phyloP scores from a whole-genome alignment of 495 filamentous ascomycete species.

The Penicillium canescens region DNA sequence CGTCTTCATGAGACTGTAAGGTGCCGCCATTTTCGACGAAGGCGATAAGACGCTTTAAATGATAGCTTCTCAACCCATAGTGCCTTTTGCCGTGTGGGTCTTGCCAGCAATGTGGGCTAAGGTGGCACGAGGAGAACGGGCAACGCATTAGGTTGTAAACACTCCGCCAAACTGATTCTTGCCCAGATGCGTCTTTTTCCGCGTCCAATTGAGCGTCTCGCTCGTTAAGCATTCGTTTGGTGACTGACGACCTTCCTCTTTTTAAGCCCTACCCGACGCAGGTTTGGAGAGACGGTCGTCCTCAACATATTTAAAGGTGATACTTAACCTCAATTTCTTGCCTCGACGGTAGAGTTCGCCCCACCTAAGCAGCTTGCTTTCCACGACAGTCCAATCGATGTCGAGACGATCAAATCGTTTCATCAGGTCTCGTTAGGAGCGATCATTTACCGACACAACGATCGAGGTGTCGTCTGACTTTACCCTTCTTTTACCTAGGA shows the following conservation, averaged over 20 bases:
- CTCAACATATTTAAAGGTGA: slow-evolving; percentile 17
- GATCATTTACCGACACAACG: slow-evolving; percentile 22
- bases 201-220: slow-evolving; percentile 18
- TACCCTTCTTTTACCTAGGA: slow-evolving; percentile 9
- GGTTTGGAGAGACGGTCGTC: background rate
- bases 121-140: background rate
- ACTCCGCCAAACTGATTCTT: slow-evolving; percentile 3
- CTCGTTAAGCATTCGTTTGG: slow-evolving; percentile 16
- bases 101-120: slow-evolving; percentile 6
- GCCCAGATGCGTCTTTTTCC: slow-evolving; percentile 17
- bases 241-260: slow-evolving; percentile 14
- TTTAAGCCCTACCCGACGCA: slow-evolving; percentile 7
- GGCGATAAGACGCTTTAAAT: slow-evolving; percentile 19
- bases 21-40: slow-evolving; percentile 13
- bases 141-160: slow-evolving; percentile 7
- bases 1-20: slow-evolving; percentile 16
- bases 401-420: slow-evolving; percentile 18
- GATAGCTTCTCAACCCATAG: slow-evolving; percentile 13
- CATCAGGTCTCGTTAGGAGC: slow-evolving; percentile 20
- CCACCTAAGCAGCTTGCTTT: slow-evolving; percentile 22
- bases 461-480: slow-evolving; percentile 22
- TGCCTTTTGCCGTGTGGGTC: slow-evolving; percentile 17
- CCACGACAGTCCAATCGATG: slow-evolving; percentile 20
- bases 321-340: slow-evolving; percentile 16
- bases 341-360: slow-evolving; percentile 1